Evolutionary conservation across 2,329 filamentous ascomycete genomes (phyloP).

Genomic region (Cladosporium sp.): DNA sequence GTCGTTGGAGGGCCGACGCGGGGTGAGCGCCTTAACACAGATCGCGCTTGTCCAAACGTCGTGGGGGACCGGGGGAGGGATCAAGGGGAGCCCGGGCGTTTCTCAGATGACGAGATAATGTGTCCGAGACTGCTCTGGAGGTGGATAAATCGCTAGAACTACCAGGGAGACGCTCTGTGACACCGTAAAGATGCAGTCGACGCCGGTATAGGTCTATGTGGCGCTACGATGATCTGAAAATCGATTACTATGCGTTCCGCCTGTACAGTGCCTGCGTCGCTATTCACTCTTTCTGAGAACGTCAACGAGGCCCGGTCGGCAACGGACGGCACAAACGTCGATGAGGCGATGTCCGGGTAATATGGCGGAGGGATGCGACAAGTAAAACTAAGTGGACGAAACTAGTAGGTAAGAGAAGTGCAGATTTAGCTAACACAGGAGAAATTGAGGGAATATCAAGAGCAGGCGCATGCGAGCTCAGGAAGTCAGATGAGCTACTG

Average conservation of each 20-base stretch:
- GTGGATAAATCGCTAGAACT: background rate
- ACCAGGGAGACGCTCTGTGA: background rate
- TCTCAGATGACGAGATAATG: slow-evolving; percentile 1
- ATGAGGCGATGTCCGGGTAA: slow-evolving; percentile 12
- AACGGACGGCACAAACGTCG: slow-evolving; percentile 3
- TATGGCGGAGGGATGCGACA: background rate
- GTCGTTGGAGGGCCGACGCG: slow-evolving; percentile 2
- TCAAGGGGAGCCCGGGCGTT: background rate
- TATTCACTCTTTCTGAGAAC: background rate
- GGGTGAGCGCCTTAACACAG: background rate
- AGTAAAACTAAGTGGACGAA: background rate
- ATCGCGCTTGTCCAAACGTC: background rate
- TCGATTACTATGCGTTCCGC: too few species aligned
- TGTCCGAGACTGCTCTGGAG: background rate
- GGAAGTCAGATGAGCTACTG: slow-evolving; percentile 3
- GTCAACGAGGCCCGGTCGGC: background rate
- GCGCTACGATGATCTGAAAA: too few species aligned
- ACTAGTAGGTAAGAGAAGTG: slow-evolving; percentile 8
- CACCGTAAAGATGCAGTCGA: too few species aligned
- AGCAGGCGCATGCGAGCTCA: background rate
- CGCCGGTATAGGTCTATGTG: too few species aligned
- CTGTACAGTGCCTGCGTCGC: background rate
- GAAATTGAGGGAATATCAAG: background rate
- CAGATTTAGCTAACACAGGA: slow-evolving; percentile 7
- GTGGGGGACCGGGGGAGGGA: background rate